A percentile compares a stretch with the other conserved stretches of the same genome.
phyloP scores from a whole-genome alignment of 2,329 filamentous ascomycete species.

The Aspergillus sp. region DNA sequence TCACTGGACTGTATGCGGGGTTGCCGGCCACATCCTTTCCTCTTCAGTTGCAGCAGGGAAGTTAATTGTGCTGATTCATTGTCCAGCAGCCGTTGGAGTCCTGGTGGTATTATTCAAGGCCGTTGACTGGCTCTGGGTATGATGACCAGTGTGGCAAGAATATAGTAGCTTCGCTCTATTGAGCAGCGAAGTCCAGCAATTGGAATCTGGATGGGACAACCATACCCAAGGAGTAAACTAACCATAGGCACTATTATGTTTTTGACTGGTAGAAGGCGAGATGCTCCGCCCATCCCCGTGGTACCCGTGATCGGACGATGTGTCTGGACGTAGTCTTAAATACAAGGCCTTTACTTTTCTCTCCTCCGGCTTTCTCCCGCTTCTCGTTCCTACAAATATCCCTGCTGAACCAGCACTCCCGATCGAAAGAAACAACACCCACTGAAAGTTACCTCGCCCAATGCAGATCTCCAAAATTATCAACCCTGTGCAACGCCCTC shows the following conservation, averaged over 20 bases:
- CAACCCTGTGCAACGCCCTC: constrained; percentile 23
- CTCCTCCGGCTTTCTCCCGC: background rate
- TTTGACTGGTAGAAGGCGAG: background rate
- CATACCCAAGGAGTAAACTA: too few relatives aligned
- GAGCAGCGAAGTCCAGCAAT: background rate
- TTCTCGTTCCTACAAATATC: background rate
- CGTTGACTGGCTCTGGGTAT: background rate
- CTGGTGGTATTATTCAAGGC: background rate
- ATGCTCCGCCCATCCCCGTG: background rate
- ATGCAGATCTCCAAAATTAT: constrained; percentile 23
- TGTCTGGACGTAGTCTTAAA: background rate
- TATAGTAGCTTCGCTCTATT: background rate
- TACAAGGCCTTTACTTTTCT: background rate
- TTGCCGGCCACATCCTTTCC: background rate
- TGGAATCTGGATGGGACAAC: too few relatives aligned
- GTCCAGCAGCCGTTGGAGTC: background rate
- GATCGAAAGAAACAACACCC: constrained; percentile 9
- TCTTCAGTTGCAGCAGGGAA: background rate
- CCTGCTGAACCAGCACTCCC: background rate
- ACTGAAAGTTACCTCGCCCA: constrained; percentile 6
- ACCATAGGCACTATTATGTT: background rate
- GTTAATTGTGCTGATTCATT: background rate
- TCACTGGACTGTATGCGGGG: background rate
- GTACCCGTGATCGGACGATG: background rate
- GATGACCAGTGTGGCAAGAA: background rate